Conservation (phyloP, 371 early-diverging fungal species). For the Rhizopus stolonifer region DNA sequence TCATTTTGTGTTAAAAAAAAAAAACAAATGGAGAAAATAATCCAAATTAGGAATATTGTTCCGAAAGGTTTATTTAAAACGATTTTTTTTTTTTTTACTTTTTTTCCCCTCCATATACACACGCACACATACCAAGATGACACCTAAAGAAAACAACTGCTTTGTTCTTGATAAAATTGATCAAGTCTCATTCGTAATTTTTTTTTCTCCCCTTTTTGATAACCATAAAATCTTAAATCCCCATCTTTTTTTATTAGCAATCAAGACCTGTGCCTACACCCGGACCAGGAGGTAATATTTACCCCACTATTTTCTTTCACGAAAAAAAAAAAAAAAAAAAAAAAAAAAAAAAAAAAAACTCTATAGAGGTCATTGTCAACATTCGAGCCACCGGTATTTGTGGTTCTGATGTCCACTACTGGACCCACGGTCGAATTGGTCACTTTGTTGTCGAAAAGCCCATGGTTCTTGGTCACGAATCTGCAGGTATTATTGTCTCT, state of each 20-base stretch:
- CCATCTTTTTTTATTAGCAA: slow-evolving; percentile 10
- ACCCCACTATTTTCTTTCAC: not conserved
- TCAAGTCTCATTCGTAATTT: slow-evolving; percentile 22
- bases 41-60: slow-evolving; percentile 4
- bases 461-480: slow-evolving; percentile 80
- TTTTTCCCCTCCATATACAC: not conserved
- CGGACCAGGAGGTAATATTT: slow-evolving; percentile 18
- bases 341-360: too few relatives aligned
- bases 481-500: slow-evolving; percentile 64
- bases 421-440: slow-evolving; percentile 50
- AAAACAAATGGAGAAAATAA: too few relatives aligned
- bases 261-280: slow-evolving; percentile 20
- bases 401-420: slow-evolving; percentile 54
- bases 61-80: not conserved
- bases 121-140: too few relatives aligned
- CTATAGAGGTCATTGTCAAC: slow-evolving; percentile 50
- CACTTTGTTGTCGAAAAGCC: slow-evolving; percentile 49
- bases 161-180: slow-evolving; percentile 24
- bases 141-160: slow-evolving; percentile 11
- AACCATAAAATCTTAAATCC: not conserved
- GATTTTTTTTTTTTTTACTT: not conserved
- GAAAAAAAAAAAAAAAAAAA: too few relatives aligned
- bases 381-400: slow-evolving; percentile 53
- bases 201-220: not conserved
- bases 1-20: too few relatives aligned